Conservation (phyloP, 345 rosid genomes). For the Aegle marmelos region DNA sequence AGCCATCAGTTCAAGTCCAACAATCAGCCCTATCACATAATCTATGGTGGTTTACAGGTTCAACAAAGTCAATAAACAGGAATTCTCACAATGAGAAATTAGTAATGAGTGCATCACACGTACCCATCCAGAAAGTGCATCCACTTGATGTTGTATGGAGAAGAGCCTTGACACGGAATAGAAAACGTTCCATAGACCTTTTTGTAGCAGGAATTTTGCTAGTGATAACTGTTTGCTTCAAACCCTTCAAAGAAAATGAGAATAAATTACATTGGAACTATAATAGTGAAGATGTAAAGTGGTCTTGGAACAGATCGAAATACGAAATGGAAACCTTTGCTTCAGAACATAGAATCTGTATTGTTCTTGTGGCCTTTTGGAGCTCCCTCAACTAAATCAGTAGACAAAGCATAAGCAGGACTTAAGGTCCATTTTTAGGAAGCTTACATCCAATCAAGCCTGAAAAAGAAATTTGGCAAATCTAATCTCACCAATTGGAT, state of each 20-base stretch:
- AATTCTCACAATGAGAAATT: background rate
- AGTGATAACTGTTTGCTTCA: constrained; percentile 68
- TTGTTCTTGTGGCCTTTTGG: constrained; percentile 84
- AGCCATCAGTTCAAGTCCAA: background rate
- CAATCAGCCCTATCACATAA: background rate
- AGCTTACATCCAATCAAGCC: background rate
- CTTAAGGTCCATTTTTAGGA: background rate
- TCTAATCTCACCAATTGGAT: constrained; percentile 55
- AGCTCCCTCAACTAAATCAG: constrained; percentile 65
- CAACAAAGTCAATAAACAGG: background rate
- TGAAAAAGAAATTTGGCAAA: background rate
- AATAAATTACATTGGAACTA: constrained; percentile 9
- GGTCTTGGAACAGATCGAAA: constrained; percentile 3
- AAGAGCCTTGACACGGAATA: constrained; percentile 83
- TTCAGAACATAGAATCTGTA: constrained; percentile 86
- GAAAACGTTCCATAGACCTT: constrained; percentile 77
- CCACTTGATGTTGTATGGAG: constrained; percentile 64
- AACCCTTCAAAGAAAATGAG: constrained; percentile 45
- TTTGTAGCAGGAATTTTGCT: constrained; percentile 78
- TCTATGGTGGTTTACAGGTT: background rate
- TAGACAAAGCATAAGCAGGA: constrained; percentile 1
- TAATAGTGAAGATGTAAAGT: background rate
- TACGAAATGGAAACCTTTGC: constrained; percentile 62
- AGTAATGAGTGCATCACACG: constrained; percentile 2
- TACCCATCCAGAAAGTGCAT: constrained; percentile 92